Evolutionary conservation across 1,284 basidiomycete species (phyloP).

Genomic region (Pterulicium gracile): DNA sequence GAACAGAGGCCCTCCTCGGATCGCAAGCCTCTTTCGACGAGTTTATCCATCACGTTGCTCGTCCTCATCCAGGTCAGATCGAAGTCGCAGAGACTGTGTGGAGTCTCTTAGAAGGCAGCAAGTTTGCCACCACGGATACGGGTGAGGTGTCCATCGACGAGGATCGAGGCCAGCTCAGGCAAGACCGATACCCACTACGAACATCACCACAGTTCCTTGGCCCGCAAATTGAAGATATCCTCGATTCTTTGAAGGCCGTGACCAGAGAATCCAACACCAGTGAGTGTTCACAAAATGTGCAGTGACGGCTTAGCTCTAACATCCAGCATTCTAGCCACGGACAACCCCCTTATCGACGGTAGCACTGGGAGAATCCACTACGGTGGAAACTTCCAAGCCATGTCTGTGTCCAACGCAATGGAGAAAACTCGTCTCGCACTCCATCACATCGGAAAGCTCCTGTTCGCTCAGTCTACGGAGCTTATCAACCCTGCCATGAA

Average conservation of each 20-base stretch:
- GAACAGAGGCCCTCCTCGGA: slow-evolving; percentile 44
- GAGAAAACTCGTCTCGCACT: slow-evolving; percentile 48
- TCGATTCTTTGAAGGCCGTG: slow-evolving; percentile 33
- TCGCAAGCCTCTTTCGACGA: slow-evolving; percentile 37
- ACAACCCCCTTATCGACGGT: slow-evolving; percentile 45
- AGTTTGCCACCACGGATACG: slow-evolving; percentile 33
- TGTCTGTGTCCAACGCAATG: slow-evolving; percentile 49
- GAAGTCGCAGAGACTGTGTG: slow-evolving; percentile 36
- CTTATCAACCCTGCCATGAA: slow-evolving; percentile 47
- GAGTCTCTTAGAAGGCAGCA: slow-evolving; percentile 32
- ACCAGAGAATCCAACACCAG: slow-evolving; percentile 53
- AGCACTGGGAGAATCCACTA: slow-evolving; percentile 36
- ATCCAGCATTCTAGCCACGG: slow-evolving; percentile 28
- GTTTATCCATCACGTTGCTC: slow-evolving; percentile 46
- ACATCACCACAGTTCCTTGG: slow-evolving; percentile 50
- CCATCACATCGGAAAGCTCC: slow-evolving; percentile 46
- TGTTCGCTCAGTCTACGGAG: slow-evolving; percentile 53
- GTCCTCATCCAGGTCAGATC: slow-evolving; percentile 51
- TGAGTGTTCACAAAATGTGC: slow-evolving; percentile 20
- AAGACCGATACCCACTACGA: slow-evolving; percentile 38
- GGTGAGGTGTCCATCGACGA: slow-evolving; percentile 38
- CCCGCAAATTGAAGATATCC: slow-evolving; percentile 45
- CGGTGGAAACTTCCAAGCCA: slow-evolving; percentile 54
- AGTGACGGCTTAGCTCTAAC: slow-evolving; percentile 1
- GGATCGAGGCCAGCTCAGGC: slow-evolving; percentile 41